These are phyloP conservation scores for Wallacemonas sp. DNA, from an alignment of 208 protist species.

Conservation along the genomic window DNA sequence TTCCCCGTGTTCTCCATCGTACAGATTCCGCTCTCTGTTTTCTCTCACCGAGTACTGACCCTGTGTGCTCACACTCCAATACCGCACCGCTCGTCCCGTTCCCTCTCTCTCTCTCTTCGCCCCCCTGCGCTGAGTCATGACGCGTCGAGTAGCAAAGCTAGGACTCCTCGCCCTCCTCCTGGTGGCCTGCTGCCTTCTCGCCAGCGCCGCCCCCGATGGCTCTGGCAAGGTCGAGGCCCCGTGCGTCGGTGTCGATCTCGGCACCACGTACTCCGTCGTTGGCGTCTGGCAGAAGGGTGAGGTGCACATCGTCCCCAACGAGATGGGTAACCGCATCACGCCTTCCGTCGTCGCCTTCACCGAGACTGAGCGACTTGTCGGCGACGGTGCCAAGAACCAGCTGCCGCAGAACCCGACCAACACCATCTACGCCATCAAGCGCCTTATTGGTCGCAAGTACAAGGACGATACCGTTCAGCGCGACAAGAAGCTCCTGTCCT, in stretches of 20 bases:
- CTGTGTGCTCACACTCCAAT: not conserved
- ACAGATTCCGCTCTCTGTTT: not conserved
- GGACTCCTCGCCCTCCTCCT: slow-evolving; percentile 20
- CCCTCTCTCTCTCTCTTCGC: slow-evolving; percentile 5
- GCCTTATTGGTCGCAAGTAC: slow-evolving; percentile 94
- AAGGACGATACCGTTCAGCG: slow-evolving; percentile 89
- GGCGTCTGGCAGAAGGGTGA: slow-evolving; percentile 95
- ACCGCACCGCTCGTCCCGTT: not conserved
- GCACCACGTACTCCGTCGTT: slow-evolving; percentile 97
- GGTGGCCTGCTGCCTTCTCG: slow-evolving; percentile 20
- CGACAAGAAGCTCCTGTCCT: slow-evolving; percentile 97
- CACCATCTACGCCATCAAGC: slow-evolving; percentile 95
- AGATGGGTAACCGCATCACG: slow-evolving; percentile 98
- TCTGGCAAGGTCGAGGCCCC: slow-evolving; percentile 80
- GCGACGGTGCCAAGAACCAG: slow-evolving; percentile 96
- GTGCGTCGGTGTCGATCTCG: slow-evolving; percentile 94
- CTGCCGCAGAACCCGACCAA: slow-evolving; percentile 88
- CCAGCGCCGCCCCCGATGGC: slow-evolving; percentile 50
- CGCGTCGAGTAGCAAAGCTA: not conserved
- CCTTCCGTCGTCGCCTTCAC: slow-evolving; percentile 98
- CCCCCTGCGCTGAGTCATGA: not conserved
- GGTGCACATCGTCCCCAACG: slow-evolving; percentile 98
- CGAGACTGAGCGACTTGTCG: slow-evolving; percentile 91
- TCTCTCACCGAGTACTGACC: not conserved
- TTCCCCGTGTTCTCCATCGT: no score